These are phyloP conservation scores for Suhomyces taliae DNA, from an alignment of 1,139 yeast genomes.

Conservation along the genomic window DNA sequence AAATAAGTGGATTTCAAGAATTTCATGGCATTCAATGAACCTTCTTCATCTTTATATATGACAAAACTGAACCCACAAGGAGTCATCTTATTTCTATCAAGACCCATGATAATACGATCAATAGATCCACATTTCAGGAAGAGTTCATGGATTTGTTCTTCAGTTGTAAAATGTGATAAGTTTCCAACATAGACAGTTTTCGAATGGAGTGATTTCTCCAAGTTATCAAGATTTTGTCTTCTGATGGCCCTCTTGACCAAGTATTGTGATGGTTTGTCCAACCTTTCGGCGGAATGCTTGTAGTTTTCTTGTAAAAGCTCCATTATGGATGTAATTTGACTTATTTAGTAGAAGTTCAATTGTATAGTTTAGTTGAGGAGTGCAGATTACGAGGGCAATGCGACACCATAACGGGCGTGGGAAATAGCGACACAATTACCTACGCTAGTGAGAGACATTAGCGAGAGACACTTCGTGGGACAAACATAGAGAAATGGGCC, in stretches of 20 bases:
- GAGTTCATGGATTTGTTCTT: slow-evolving; percentile 87
- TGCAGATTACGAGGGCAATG: neutral
- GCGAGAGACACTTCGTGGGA: no score
- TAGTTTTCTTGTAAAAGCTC: slow-evolving; percentile 59
- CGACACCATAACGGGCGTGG: neutral
- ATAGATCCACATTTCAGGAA: slow-evolving; percentile 80
- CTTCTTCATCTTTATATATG: slow-evolving; percentile 63
- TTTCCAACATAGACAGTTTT: slow-evolving; percentile 88
- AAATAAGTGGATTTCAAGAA: slow-evolving; percentile 77
- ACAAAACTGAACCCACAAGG: slow-evolving; percentile 97
- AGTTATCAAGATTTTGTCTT: slow-evolving; percentile 53
- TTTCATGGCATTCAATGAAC: slow-evolving; percentile 78
- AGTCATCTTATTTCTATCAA: slow-evolving; percentile 81
- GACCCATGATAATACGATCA: slow-evolving; percentile 84
- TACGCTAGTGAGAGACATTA: no score
- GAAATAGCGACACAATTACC: no score
- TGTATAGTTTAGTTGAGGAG: neutral
- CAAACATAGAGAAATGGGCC: no score
- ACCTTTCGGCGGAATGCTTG: slow-evolving; percentile 55
- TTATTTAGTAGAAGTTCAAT: no score
- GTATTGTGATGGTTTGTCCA: slow-evolving; percentile 78
- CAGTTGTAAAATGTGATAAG: slow-evolving; percentile 80
- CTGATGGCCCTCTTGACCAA: slow-evolving; percentile 71
- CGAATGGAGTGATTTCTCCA: slow-evolving; percentile 62
- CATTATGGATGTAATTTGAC: slow-evolving; percentile 20